Conservation (phyloP, 495 filamentous ascomycete species). For the Corynascus novoguineensis region DNA sequence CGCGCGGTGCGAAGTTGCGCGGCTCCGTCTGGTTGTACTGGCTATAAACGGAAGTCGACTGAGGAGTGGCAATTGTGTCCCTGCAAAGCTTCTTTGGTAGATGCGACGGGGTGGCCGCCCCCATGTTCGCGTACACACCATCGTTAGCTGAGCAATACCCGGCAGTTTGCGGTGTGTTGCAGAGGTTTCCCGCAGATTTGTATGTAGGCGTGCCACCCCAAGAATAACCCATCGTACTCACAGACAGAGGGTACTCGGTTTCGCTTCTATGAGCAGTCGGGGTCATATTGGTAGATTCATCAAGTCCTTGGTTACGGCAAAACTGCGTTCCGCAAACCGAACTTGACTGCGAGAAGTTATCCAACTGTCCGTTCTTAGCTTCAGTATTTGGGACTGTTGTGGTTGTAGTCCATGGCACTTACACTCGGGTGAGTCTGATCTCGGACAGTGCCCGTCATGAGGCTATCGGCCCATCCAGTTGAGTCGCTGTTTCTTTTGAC, state of each 20-base stretch:
- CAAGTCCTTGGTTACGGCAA: not conserved
- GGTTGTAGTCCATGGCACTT: not conserved
- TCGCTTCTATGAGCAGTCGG: not conserved
- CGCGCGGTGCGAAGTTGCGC: constrained; percentile 21
- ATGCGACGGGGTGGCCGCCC: constrained; percentile 13
- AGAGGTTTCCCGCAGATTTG: not conserved
- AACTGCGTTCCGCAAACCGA: not conserved
- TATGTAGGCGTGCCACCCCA: constrained; percentile 1
- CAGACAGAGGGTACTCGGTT: not conserved
- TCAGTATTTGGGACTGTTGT: not conserved
- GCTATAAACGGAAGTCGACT: not conserved
- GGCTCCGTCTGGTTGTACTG: constrained; percentile 26
- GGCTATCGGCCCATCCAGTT: not conserved
- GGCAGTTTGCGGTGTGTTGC: not conserved
- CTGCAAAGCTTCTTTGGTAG: constrained; percentile 11
- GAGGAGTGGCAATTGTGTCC: not conserved
- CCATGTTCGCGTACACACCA: not conserved
- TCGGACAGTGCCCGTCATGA: not conserved
- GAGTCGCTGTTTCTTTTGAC: not conserved
- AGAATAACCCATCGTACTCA: not conserved
- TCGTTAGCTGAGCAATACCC: not conserved
- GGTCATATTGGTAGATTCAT: not conserved
- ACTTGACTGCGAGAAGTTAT: not conserved
- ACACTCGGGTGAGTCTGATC: not conserved
- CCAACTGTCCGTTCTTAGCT: not conserved